Base-by-base conservation (phyloP, 2,329 filamentous ascomycete species). In the Xylariaceae sp. region DNA sequence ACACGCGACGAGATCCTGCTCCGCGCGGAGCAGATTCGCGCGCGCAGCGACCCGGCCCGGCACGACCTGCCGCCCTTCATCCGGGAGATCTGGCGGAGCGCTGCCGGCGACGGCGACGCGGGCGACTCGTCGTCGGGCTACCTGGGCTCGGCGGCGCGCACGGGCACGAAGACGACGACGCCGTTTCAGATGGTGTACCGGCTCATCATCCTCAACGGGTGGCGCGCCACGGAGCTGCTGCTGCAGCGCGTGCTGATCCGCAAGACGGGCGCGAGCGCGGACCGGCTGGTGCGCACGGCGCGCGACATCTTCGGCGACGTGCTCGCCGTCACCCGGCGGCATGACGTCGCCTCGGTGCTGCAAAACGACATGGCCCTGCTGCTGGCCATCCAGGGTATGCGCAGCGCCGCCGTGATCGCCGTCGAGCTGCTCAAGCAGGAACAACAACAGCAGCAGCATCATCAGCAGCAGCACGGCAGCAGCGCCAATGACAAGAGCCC, bases 391-490 rank as follows among this genome's bases (percentile, higher is more conserved):
- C 53, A 57, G 29, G 57, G 57, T 14, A 36, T 60, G 30, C 46
- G 57, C 5, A 52, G 56, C 40, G 56, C 53, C 2, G 52, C 53
- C 4, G 55, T 60, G 23, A 49, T 60, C 21, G 56, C 56, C 12
- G 50, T 58, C 17, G 57, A 59, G 39, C 38, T 60, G 29, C 40
- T 59, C 19, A 54, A 55, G 34, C 56, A 58, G 39, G 56, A 60
- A 32, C 53, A 55, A 37, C 46, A 51, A 5, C 49, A 51, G 16
- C 21, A 23, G n/a, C n/a, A n/a, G n/a, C n/a, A n/a, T n/a, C n/a
- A n/a, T n/a, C n/a, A n/a, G n/a, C n/a, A n/a, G n/a, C 21, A 23
- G 21, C 21, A 23, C 8, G 8, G 12, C 8, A 8, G 12, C 8
- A 23, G 12, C 21, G 8, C 21, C 21, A 23, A 12, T 8, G 12